These are phyloP conservation scores for Colletotrichum sp. DNA, from an alignment of 2,329 filamentous ascomycete genomes.

Conservation along the genomic window DNA sequence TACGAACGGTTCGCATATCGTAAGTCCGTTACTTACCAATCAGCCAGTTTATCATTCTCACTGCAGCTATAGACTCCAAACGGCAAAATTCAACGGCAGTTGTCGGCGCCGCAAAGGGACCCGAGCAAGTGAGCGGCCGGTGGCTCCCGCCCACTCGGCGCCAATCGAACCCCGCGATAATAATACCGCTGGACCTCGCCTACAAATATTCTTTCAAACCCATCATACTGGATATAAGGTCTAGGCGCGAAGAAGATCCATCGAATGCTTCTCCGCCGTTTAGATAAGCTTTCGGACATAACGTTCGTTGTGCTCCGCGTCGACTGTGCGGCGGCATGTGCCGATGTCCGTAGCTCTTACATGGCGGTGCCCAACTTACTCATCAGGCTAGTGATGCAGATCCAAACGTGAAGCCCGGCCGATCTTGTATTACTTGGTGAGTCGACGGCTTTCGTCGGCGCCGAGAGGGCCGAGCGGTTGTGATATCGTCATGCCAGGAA, in stretches of 20 bases:
- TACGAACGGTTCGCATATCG: not conserved
- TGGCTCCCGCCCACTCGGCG: not conserved
- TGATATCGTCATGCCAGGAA: not conserved
- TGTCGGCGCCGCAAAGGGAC: not conserved
- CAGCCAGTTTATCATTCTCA: not conserved
- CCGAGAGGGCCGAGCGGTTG: not conserved
- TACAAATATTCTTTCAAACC: not conserved
- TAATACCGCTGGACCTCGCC: accelerated
- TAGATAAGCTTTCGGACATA: not conserved
- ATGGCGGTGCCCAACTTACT: not conserved
- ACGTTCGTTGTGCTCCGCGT: not conserved
- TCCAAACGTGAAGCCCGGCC: not conserved
- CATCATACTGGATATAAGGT: too few species aligned
- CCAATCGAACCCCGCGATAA: not conserved
- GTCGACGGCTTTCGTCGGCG: not conserved
- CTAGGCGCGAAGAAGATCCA: too few species aligned
- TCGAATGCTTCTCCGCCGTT: not conserved
- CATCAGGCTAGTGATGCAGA: not conserved
- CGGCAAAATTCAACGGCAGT: not conserved
- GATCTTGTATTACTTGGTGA: not conserved
- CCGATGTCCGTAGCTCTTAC: not conserved
- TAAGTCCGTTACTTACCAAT: not conserved
- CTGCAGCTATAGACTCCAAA: not conserved
- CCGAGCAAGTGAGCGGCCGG: not conserved
- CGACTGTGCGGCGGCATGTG: not conserved